Conservation (phyloP, 805 yeast genomes). For the Cyberlindnera maclurae region DNA sequence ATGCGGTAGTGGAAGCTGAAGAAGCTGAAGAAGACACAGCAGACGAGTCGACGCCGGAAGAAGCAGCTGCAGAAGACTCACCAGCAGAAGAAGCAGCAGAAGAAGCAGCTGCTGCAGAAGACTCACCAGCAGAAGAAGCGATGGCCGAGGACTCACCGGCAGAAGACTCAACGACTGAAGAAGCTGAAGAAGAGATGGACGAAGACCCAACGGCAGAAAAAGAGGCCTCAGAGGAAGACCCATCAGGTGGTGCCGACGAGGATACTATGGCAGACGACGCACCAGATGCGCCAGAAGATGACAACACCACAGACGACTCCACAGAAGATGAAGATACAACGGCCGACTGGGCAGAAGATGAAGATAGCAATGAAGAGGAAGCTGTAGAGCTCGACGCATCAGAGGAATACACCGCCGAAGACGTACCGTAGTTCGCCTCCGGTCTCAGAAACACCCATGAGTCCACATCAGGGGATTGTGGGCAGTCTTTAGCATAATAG, state of each 20-base stretch:
- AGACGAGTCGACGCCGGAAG: neutral
- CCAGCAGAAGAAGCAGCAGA: neutral
- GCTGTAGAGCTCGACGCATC: too few relatives aligned
- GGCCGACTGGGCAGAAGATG: constrained; percentile 5
- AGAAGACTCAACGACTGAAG: neutral
- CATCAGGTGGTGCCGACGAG: constrained; percentile 2
- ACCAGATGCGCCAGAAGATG: constrained; percentile 4
- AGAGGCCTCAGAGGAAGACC: constrained; percentile 4
- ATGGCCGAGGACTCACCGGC: neutral
- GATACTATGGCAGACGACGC: constrained; percentile 7
- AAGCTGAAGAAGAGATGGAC: neutral
- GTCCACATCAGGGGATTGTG: neutral
- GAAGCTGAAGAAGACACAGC: neutral
- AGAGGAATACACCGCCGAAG: too few relatives aligned
- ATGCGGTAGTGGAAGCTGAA: neutral
- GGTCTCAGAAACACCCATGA: constrained; percentile 1
- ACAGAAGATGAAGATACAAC: constrained; percentile 2
- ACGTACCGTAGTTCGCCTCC: neutral
- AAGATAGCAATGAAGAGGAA: too few relatives aligned
- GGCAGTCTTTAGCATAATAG: constrained; percentile 4
- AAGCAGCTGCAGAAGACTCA: neutral
- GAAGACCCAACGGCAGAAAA: constrained; percentile 5
- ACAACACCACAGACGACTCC: neutral
- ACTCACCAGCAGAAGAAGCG: neutral
- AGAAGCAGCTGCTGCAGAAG: neutral